phyloP scores from a whole-genome alignment of 306 rosid genomes.

The Luffa acutangula region DNA sequence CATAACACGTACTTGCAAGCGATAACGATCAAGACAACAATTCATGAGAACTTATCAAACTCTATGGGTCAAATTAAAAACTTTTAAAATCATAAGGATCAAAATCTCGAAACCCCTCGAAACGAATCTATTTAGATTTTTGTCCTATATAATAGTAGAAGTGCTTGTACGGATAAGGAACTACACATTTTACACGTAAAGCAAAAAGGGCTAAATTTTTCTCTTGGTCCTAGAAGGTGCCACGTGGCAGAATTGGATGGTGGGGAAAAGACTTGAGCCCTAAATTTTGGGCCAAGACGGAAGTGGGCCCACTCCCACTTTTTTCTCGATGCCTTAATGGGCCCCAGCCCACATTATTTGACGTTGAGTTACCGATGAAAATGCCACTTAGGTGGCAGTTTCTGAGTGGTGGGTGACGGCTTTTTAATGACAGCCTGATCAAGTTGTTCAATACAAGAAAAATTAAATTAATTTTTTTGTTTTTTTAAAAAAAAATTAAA shows the following conservation, averaged over 20 bases:
- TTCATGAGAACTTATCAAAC: no score
- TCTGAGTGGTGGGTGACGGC: neutral
- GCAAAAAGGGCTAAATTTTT: neutral
- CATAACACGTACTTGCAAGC: neutral
- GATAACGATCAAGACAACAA: no score
- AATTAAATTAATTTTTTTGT: no score
- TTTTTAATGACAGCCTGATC: conserved; percentile 4
- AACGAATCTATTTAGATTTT: no score
- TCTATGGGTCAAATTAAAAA: no score
- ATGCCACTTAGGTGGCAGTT: neutral
- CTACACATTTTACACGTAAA: neutral
- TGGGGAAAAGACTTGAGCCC: neutral
- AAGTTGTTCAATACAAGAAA: neutral
- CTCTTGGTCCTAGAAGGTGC: neutral
- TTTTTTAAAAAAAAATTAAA: neutral
- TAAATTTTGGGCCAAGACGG: neutral
- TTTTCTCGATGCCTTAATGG: neutral
- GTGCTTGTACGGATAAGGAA: neutral
- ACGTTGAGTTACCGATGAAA: neutral
- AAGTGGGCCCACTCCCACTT: neutral
- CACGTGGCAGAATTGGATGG: conserved; percentile 1
- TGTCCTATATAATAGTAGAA: neutral
- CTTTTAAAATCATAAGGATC: no score
- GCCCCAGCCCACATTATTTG: conserved; percentile 11
- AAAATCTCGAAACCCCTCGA: no score